Evolutionary conservation across 2,329 filamentous ascomycete species (phyloP).

Genomic region (Fusarium chuoi): DNA sequence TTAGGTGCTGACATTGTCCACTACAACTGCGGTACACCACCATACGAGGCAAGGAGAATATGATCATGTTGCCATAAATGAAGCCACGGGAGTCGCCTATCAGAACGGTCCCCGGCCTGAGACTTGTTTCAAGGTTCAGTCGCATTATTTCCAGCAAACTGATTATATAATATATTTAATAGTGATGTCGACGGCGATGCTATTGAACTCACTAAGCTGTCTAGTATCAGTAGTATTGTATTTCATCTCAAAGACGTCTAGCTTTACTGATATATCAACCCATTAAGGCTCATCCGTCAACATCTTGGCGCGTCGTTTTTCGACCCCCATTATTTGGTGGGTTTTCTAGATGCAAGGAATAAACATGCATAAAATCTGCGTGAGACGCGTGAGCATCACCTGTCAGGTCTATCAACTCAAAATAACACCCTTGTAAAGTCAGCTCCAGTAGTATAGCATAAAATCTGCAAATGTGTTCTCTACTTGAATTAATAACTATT

Average conservation of each 20-base stretch:
- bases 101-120: accelerated
- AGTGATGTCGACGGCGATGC: background rate
- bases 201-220: too few relatives aligned
- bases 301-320: accelerated
- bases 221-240: too few relatives aligned
- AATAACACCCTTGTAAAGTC: too few relatives aligned
- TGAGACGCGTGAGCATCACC: too few relatives aligned
- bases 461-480: accelerated
- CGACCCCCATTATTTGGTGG: background rate
- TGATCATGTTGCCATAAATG: too few relatives aligned
- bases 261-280: background rate
- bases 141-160: background rate
- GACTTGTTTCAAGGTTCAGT: background rate
- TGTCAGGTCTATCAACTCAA: too few relatives aligned
- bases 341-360: background rate
- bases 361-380: background rate
- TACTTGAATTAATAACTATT: accelerated
- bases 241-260: background rate
- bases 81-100: background rate
- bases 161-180: background rate
- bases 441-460: too few relatives aligned
- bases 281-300: background rate
- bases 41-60: too few relatives aligned
- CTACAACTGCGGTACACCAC: background rate
- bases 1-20: background rate